Evolutionary conservation across 495 filamentous ascomycete species (phyloP), one percentile per base, ranked within the genome.

Genomic region (Trichoderma reesei): DNA sequence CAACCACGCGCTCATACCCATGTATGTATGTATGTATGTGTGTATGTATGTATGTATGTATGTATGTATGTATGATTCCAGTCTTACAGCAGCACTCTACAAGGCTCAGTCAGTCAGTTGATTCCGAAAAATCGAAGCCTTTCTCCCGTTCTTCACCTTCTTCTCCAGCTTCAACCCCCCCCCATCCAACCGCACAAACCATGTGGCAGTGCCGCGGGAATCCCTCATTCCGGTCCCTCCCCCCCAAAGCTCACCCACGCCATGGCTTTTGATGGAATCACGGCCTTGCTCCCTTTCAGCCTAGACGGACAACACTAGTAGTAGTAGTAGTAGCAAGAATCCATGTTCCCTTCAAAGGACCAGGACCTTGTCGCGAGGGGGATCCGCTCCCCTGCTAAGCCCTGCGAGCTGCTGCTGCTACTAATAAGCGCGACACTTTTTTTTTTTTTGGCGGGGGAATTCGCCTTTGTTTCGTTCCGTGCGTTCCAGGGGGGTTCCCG

Each of bases 151-250:
- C 26, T 26, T 26, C 26, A 1, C 26, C 26, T 26, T 26, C 26
- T 26, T 26, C 26, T 26, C 26, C 26, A 26, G 26, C 26, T 26
- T 26, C 26, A 26, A n/a, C n/a, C n/a, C n/a, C 26, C 26, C 26
- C 26, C 26, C 26, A 26, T 1, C 26, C 26, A 26, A 26, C 26
- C 26, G 26, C 26, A 26, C 26, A 26, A 26, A 26, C 51, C 51
- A 31, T 56, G 51, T 56, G 51, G 51, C 51, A 6, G 51, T 33
- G 51, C 31, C 51, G 51, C 51, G 51, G 51, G 31, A 33, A 56
- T 31, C 31, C 11, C 33, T 33, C 51, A 14, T 56, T 56, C 51
- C 51, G 51, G n/a, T 34, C 51, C 20, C 18, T 4, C 18, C 18
- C n/a, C 14, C 7, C 46, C 14, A 18, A 48, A 34, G 33, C 51